Conservation (phyloP, 2,329 filamentous ascomycete genomes). For the Colletotrichum brevisporum region DNA sequence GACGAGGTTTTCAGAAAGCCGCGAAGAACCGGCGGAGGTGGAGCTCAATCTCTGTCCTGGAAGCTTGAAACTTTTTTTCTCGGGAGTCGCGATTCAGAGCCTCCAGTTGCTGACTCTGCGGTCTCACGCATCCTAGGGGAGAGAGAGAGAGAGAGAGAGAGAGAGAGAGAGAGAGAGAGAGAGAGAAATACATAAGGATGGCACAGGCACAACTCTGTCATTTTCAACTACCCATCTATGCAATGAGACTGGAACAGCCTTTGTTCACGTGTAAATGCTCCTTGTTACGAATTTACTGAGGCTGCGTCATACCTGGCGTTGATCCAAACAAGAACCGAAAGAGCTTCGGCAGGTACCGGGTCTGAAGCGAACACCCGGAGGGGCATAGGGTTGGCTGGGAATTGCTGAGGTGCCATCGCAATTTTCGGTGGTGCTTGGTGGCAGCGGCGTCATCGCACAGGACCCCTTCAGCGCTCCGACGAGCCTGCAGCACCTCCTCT, state of each 20-base stretch:
- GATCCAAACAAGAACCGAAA: constrained; percentile 32
- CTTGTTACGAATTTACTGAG: background rate
- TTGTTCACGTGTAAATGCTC: constrained; percentile 7
- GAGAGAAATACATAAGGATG: no score
- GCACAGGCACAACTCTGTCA: constrained; percentile 1
- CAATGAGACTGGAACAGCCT: background rate
- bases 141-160: no score
- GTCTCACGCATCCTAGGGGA: background rate
- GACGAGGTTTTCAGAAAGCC: constrained; percentile 16
- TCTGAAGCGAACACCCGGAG: constrained; percentile 17
- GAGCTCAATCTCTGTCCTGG: constrained; percentile 25
- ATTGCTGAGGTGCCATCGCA: no score
- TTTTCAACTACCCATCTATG: background rate
- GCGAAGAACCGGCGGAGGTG: constrained; percentile 37
- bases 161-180: no score
- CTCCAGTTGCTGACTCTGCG: background rate
- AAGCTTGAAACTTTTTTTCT: constrained; percentile 28
- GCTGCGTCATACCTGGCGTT: constrained; percentile 30
- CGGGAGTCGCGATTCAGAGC: constrained; percentile 27
- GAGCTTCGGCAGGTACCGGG: constrained; percentile 33
- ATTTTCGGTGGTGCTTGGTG: no score
- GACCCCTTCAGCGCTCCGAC: constrained; percentile 33
- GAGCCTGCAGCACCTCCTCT: background rate
- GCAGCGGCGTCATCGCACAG: constrained; percentile 34
- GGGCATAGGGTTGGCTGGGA: background rate